These are phyloP conservation scores for Gossypium davidsonii DNA, from an alignment of 441 rosid species.

Conservation along the genomic window DNA sequence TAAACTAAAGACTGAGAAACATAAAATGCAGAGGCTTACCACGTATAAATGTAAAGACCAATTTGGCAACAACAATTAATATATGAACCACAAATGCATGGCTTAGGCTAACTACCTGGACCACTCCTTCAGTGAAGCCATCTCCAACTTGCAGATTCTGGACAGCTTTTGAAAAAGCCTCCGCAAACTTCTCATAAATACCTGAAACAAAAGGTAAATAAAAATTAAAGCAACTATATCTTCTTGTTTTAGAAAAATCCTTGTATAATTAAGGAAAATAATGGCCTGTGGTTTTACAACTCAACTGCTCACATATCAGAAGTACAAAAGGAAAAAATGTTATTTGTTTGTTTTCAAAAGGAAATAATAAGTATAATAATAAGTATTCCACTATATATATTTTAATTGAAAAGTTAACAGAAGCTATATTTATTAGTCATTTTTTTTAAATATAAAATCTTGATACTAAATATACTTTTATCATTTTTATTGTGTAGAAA, in stretches of 20 bases:
- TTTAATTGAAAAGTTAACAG: background rate
- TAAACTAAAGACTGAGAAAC: background rate
- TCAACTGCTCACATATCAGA: background rate
- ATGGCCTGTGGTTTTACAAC: background rate
- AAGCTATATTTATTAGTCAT: background rate
- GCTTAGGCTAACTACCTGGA: slow-evolving; percentile 42
- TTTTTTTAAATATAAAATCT: background rate
- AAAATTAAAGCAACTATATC: background rate
- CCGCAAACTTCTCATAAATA: slow-evolving; percentile 86
- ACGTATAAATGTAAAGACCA: background rate
- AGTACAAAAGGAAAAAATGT: background rate
- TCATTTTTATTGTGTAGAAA: background rate
- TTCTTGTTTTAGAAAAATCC: background rate
- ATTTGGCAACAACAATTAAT: background rate
- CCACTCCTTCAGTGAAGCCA: slow-evolving; percentile 77
- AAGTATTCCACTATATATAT: background rate
- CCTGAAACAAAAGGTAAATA: slow-evolving; percentile 37
- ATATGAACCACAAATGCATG: background rate
- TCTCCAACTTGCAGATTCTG: slow-evolving; percentile 84
- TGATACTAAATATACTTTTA: background rate
- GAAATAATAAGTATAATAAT: background rate
- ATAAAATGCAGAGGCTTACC: background rate
- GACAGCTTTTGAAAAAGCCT: slow-evolving; percentile 77
- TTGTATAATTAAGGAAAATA: background rate
- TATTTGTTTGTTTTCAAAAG: background rate